Evolutionary conservation across 768 basidiomycete species (phyloP), one percentile per base, ranked within the genome.

Genomic region (Calocybe gangraenosa): DNA sequence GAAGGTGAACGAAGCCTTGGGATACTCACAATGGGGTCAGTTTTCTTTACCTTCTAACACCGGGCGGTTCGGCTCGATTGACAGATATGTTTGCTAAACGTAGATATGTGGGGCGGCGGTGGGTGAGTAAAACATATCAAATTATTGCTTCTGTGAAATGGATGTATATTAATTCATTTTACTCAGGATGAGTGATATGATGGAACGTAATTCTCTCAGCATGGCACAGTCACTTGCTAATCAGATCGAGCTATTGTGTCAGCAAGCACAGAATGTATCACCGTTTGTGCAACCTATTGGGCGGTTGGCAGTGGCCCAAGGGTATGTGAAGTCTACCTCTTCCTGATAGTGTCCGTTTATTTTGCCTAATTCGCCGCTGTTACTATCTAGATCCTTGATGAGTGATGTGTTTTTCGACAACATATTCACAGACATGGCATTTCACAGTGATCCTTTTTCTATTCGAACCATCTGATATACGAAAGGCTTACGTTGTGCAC

Each of bases 81-180:
- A 43, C 42, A 15, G 42, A 53, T 17, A 49, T 25, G 21, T 28
- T 21, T 25, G 17, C 35, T 28, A n/a, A 42, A 40, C 36, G 31
- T 39, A 73, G 70, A 75, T 57, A 62, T 70, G 55, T 70, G 64
- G 62, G 69, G 70, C 18, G 68, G 71, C 48, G 66, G 66, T 46
- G 54, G 54, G 70, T 66, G 56, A 49, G 57, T 56, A 9, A 13
- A 39, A 21, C 33, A 28, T 11, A 15, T 22, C 34, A n/a, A 5
- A 5, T 37, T 2, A 10, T 17, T 40, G 32, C 17, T 33, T 34
- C 20, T 35, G 31, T 42, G 35, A 44, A 37, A 30, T 33, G 13
- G 25, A n/a, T 19, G 25, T n/a, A n/a, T n/a, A 39, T 37, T 25
- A 33, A 37, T 37, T 18, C 32, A n/a, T 36, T 38, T 9, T n/a